Percentiles rank a stretch among this genome's conserved stretches.
Conservation (phyloP, 331 rosid species). For the Acacia pycnantha region DNA sequence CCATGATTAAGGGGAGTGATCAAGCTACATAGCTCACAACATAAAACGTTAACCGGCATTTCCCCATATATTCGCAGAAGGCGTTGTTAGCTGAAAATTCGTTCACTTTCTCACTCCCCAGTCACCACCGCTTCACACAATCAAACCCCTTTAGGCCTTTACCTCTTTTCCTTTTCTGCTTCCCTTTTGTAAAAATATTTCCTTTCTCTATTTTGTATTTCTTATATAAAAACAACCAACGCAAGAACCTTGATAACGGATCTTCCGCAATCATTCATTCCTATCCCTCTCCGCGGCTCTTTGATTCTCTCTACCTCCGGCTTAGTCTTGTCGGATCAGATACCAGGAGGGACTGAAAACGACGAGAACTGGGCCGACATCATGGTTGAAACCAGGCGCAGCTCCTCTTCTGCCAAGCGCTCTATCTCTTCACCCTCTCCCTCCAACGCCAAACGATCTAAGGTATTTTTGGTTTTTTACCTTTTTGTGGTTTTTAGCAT, state of each 20-base stretch:
- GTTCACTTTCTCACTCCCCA: background rate
- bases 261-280: constrained; percentile 26
- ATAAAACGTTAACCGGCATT: constrained; percentile 1
- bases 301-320: constrained; percentile 12
- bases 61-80: background rate
- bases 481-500: background rate
- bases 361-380: constrained; percentile 3
- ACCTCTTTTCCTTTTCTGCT: background rate
- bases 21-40: too few relatives aligned
- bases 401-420: constrained; percentile 83
- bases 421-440: constrained; percentile 68
- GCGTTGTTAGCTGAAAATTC: background rate
- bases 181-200: background rate
- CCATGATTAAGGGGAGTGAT: too few relatives aligned
- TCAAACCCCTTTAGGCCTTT: background rate
- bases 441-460: constrained; percentile 71
- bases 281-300: background rate
- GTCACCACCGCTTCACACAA: constrained; percentile 13
- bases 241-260: constrained; percentile 27
- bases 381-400: constrained; percentile 96
- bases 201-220: background rate
- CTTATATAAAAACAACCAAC: constrained; percentile 3
- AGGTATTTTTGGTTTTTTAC: constrained; percentile 43
- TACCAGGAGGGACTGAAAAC: background rate
- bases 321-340: constrained; percentile 46